Evolutionary conservation across 2,329 filamentous ascomycete species (phyloP).

Genomic region (Diaporthe vaccinii): DNA sequence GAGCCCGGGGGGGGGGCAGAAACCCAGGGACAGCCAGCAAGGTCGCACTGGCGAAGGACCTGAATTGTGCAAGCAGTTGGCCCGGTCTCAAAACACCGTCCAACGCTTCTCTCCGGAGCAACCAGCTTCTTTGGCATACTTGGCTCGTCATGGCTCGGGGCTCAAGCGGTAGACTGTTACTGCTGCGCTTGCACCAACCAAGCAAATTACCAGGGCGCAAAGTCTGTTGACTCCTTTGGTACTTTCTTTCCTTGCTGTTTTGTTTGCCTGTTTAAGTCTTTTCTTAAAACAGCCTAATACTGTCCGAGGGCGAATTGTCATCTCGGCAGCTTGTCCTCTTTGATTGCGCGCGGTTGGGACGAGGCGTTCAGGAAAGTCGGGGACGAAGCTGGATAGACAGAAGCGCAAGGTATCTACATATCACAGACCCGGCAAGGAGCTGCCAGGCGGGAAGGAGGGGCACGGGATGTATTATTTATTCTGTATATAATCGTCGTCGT

Average conservation of each 20-base stretch:
- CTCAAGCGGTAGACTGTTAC: background rate
- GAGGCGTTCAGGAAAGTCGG: constrained; percentile 20
- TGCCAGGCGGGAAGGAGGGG: background rate
- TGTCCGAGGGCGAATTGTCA: background rate
- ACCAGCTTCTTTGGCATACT: background rate
- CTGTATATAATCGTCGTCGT: constrained; percentile 31
- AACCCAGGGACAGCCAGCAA: background rate
- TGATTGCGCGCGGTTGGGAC: constrained; percentile 1
- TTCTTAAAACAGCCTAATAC: background rate
- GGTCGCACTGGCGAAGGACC: background rate
- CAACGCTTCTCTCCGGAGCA: background rate
- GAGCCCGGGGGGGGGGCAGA: constrained; percentile 42
- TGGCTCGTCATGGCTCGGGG: background rate
- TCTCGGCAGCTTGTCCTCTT: background rate
- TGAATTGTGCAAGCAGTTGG: background rate
- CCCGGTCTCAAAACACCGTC: background rate
- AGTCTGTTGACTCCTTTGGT: background rate
- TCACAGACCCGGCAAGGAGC: background rate
- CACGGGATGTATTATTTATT: constrained; percentile 24
- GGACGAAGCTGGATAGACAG: constrained; percentile 15
- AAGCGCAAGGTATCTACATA: background rate
- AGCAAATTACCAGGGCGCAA: background rate
- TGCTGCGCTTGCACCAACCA: background rate
- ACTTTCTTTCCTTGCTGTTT: background rate
- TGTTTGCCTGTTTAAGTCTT: too few relatives aligned